Percentiles rank a stretch among this genome's conserved stretches.
phyloP scores from a whole-genome alignment of 2,329 filamentous ascomycete genomes.

The Myriosclerotinia duriaeana region DNA sequence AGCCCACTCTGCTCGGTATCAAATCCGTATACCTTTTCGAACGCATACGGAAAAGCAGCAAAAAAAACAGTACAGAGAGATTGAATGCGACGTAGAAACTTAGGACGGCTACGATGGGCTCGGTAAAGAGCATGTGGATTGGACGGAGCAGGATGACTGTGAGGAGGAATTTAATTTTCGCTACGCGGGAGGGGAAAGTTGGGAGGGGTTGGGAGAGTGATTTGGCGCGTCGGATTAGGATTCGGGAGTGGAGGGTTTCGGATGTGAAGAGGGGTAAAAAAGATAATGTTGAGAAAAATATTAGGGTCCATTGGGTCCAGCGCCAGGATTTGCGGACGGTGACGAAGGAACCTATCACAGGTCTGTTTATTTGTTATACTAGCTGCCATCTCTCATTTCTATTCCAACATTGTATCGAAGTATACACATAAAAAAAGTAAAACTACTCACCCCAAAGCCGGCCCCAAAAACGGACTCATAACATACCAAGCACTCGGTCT shows the following conservation, averaged over 20 bases:
- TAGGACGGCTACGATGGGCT: constrained; percentile 42
- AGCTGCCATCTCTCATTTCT: not conserved
- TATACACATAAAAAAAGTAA: not conserved
- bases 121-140: constrained; percentile 43
- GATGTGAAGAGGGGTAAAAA: constrained; percentile 45
- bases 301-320: constrained; percentile 54
- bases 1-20: constrained; percentile 42
- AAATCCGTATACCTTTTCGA: constrained; percentile 42
- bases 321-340: constrained; percentile 50
- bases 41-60: constrained; percentile 45
- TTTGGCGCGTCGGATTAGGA: constrained; percentile 29
- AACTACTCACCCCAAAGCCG: constrained; percentile 49
- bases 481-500: constrained; percentile 49
- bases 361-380: constrained; percentile 26
- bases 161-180: constrained; percentile 42
- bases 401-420: not conserved
- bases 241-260: constrained; percentile 44
- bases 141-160: constrained; percentile 42
- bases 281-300: constrained; percentile 50
- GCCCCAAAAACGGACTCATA: constrained; percentile 52
- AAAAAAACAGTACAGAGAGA: constrained; percentile 45
- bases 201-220: constrained; percentile 46
- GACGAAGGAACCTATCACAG: constrained; percentile 46
- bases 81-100: constrained; percentile 43
- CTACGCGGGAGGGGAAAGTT: constrained; percentile 43